Conservation (phyloP, 2,329 filamentous ascomycete species). For the Colletotrichum eleusines region DNA sequence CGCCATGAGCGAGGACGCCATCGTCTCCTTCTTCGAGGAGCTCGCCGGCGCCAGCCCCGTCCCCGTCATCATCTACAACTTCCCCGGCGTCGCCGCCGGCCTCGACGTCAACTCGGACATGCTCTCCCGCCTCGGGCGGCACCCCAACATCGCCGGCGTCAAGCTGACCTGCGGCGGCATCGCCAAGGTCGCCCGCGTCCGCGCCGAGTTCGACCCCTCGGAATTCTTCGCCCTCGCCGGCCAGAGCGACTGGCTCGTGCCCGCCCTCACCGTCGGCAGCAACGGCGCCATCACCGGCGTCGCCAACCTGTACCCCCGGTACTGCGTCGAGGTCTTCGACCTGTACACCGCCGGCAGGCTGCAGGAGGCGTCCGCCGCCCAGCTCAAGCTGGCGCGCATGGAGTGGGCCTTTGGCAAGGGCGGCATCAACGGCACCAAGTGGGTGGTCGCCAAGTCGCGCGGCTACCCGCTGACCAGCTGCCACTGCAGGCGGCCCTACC, state of each 20-base stretch:
- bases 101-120: constrained; percentile 76
- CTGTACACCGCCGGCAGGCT: constrained; percentile 60
- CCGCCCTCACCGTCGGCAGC: constrained; percentile 68
- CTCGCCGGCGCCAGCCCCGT: constrained; percentile 70
- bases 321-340: constrained; percentile 62
- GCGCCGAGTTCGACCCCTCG: constrained; percentile 61
- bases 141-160: constrained; percentile 75
- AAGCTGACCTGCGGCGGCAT: constrained; percentile 82
- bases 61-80: constrained; percentile 80
- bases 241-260: constrained; percentile 78
- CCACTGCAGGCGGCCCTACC: constrained; percentile 67
- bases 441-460: constrained; percentile 65
- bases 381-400: constrained; percentile 63
- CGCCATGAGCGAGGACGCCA: constrained; percentile 69
- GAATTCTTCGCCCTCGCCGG: constrained; percentile 78
- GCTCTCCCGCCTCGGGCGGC: constrained; percentile 67
- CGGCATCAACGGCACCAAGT: constrained; percentile 72
- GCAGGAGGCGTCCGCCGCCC: constrained; percentile 61
- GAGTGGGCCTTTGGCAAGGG: constrained; percentile 70
- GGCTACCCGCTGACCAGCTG: constrained; percentile 65
- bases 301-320: constrained; percentile 70
- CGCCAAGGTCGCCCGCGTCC: constrained; percentile 75
- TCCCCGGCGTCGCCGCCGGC: constrained; percentile 74
- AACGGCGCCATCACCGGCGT: constrained; percentile 73
- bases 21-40: constrained; percentile 73